Evolutionary conservation across 2,329 filamentous ascomycete species (phyloP).

Genomic region (Pestalotiopsis fici): DNA sequence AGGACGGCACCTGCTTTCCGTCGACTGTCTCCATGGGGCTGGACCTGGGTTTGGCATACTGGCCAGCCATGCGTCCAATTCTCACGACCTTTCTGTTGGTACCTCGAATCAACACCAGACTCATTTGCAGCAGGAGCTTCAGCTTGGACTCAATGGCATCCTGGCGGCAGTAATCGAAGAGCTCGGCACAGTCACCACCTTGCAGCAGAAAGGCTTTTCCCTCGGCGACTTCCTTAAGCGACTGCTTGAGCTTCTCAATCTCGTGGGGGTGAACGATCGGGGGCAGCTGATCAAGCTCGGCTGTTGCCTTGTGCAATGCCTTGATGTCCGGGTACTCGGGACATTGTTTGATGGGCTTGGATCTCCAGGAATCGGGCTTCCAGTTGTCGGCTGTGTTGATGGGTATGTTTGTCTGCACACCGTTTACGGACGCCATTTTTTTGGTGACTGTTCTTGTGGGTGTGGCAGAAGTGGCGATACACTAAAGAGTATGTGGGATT

Average conservation of each 20-base stretch:
- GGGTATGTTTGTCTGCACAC: neutral
- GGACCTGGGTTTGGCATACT: slow-evolving; percentile 94
- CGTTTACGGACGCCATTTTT: neutral
- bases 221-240: slow-evolving; percentile 80
- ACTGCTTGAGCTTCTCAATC: slow-evolving; percentile 77
- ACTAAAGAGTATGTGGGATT: neutral
- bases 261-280: slow-evolving; percentile 79
- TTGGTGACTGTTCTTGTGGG: neutral
- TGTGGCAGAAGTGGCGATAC: neutral
- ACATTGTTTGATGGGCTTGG: slow-evolving; percentile 77
- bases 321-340: slow-evolving; percentile 67
- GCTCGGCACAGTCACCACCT: slow-evolving; percentile 94
- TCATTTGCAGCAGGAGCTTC: slow-evolving; percentile 96
- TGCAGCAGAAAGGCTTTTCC: slow-evolving; percentile 94
- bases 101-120: slow-evolving; percentile 91
- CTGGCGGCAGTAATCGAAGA: slow-evolving; percentile 95
- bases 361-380: slow-evolving; percentile 70
- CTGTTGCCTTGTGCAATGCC: slow-evolving; percentile 59
- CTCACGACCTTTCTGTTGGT: slow-evolving; percentile 80
- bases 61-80: slow-evolving; percentile 93
- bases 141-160: slow-evolving; percentile 92
- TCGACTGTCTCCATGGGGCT: slow-evolving; percentile 82
- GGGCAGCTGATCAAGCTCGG: slow-evolving; percentile 69
- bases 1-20: slow-evolving; percentile 81
- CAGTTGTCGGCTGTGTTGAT: slow-evolving; percentile 38